Conservation (phyloP, 805 yeast species). For the Schwanniomyces yamadae region DNA sequence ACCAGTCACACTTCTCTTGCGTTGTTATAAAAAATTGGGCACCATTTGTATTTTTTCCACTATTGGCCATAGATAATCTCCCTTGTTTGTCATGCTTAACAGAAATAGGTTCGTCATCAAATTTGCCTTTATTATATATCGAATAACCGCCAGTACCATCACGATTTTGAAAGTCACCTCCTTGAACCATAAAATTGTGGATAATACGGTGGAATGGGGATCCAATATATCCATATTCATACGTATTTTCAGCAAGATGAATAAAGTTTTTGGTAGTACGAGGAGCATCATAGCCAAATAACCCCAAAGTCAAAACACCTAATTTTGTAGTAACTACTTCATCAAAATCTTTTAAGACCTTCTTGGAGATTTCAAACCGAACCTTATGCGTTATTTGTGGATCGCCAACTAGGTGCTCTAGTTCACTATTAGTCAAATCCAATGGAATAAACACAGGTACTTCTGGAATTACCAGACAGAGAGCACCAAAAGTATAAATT, state of each 20-base stretch:
- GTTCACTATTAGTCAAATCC: conserved; percentile 13
- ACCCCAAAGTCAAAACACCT: conserved; percentile 54
- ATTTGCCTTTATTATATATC: conserved; percentile 56
- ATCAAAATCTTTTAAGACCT: conserved; percentile 6
- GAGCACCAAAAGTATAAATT: too few species aligned
- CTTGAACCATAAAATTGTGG: conserved; percentile 38
- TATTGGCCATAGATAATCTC: conserved; percentile 53
- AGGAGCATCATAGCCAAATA: conserved; percentile 68
- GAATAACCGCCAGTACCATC: conserved; percentile 88
- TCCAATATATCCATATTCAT: conserved; percentile 63
- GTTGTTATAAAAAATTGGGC: conserved; percentile 29
- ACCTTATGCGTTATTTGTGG: conserved; percentile 51
- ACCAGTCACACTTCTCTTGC: conserved; percentile 13
- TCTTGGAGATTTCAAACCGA: conserved; percentile 32
- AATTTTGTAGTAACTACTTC: conserved; percentile 12
- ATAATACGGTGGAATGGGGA: conserved; percentile 50
- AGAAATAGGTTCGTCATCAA: conserved; percentile 54
- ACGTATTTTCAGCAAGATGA: conserved; percentile 25
- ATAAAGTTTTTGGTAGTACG: conserved; percentile 36
- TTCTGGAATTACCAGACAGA: background rate
- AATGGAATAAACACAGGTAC: background rate
- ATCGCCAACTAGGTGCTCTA: conserved; percentile 31
- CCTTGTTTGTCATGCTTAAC: conserved; percentile 75
- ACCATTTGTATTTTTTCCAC: conserved; percentile 26
- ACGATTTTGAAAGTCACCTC: conserved; percentile 38